Conservation (phyloP, 2,329 filamentous ascomycete genomes). For the Monilinia polystroma region DNA sequence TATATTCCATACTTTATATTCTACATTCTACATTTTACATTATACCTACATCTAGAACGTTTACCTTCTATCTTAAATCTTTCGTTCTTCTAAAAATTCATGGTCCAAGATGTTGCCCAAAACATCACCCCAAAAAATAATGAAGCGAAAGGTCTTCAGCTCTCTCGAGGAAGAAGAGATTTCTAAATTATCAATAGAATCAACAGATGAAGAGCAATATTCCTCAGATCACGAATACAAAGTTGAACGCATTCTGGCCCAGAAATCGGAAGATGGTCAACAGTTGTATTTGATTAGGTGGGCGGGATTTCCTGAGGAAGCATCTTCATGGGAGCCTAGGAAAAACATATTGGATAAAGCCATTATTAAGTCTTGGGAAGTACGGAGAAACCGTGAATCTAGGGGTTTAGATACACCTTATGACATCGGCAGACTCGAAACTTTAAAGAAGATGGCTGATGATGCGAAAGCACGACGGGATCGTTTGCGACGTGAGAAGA, state of each 20-base stretch:
- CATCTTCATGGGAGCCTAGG: constrained; percentile 55
- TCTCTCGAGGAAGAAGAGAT: constrained; percentile 50
- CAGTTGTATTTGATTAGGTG: constrained; percentile 62
- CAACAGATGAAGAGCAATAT: constrained; percentile 41
- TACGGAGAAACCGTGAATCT: constrained; percentile 29
- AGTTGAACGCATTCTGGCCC: constrained; percentile 51
- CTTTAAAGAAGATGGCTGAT: constrained; percentile 12
- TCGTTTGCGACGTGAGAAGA: constrained; percentile 30
- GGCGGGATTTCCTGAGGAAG: constrained; percentile 57
- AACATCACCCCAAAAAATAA: neutral
- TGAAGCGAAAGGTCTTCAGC: neutral
- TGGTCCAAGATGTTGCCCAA: constrained; percentile 3
- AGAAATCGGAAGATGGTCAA: constrained; percentile 43
- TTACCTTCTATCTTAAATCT: neutral
- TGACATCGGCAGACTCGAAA: constrained; percentile 31
- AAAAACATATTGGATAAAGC: constrained; percentile 43
- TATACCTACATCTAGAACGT: neutral
- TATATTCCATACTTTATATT: too few species aligned
- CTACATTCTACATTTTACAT: neutral
- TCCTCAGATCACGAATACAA: constrained; percentile 37
- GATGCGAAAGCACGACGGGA: constrained; percentile 30
- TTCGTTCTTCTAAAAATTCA: neutral
- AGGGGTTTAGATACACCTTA: constrained; percentile 30
- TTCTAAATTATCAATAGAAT: constrained; percentile 58
- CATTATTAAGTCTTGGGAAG: constrained; percentile 41